phyloP scores from a whole-genome alignment of 2,329 filamentous ascomycete species.

The Ceratocystis alfenasii region DNA sequence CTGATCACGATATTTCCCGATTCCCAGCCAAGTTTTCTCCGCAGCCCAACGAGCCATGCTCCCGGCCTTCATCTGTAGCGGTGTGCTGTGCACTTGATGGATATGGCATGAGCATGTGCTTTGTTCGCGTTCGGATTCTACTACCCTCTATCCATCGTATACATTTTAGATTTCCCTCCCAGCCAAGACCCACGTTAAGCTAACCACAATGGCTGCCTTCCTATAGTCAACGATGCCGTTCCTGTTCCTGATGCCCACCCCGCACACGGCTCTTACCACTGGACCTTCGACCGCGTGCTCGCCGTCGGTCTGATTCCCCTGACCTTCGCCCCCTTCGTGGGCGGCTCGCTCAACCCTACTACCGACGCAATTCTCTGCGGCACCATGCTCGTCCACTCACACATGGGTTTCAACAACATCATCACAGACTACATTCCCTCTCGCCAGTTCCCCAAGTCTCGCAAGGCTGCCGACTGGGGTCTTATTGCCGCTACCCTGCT shows the following conservation, averaged over 20 bases:
- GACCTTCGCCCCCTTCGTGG: slow-evolving; percentile 80
- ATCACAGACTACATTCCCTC: slow-evolving; percentile 85
- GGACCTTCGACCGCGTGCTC: slow-evolving; percentile 85
- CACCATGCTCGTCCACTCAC: slow-evolving; percentile 77
- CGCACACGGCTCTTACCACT: slow-evolving; percentile 91
- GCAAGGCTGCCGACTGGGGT: slow-evolving; percentile 60
- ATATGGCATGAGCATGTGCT: neutral
- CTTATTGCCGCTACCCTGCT: slow-evolving; percentile 68
- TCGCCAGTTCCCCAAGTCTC: slow-evolving; percentile 54
- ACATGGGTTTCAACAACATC: slow-evolving; percentile 85
- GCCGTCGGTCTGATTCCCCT: slow-evolving; percentile 74
- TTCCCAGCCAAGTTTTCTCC: slow-evolving; percentile 1
- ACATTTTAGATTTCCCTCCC: neutral
- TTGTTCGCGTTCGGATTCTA: neutral
- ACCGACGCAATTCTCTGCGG: slow-evolving; percentile 78
- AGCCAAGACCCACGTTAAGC: slow-evolving; percentile 13
- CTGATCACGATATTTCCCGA: slow-evolving; percentile 3
- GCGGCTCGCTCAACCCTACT: slow-evolving; percentile 78
- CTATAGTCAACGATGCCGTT: slow-evolving; percentile 71
- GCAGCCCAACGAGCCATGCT: neutral
- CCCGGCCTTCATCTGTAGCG: neutral
- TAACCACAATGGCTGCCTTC: neutral
- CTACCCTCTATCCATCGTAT: slow-evolving; percentile 8
- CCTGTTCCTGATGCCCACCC: slow-evolving; percentile 60
- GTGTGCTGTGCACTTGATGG: neutral